Evolutionary conservation across 2,329 filamentous ascomycete genomes (phyloP).

Genomic region (Botryotinia convoluta): DNA sequence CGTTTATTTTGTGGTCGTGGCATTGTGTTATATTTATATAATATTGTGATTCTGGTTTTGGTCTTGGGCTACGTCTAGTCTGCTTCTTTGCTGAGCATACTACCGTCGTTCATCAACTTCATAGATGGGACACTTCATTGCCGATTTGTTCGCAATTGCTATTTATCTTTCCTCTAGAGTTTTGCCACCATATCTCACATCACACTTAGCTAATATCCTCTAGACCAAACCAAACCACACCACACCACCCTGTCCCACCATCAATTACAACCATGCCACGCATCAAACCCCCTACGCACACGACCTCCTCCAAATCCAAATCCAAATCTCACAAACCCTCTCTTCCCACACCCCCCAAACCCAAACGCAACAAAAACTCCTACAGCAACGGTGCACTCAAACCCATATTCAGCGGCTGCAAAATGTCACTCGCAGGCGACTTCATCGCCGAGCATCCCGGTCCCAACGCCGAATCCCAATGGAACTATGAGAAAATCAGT

Average conservation of each 20-base stretch:
- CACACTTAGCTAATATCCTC: not conserved
- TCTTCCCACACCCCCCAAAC: not conserved
- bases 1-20: not conserved
- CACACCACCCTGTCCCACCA: no score
- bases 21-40: not conserved
- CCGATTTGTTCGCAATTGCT: not conserved
- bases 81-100: not conserved
- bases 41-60: not conserved
- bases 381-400: conserved; percentile 23
- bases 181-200: not conserved
- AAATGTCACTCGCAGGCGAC: conserved; percentile 57
- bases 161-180: not conserved
- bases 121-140: not conserved
- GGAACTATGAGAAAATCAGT: conserved; percentile 53
- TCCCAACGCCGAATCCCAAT: not conserved
- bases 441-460: conserved; percentile 42
- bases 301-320: not conserved
- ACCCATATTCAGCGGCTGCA: conserved; percentile 50
- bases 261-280: not conserved
- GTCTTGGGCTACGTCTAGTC: not conserved
- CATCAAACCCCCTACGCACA: not conserved
- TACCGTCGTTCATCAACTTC: not conserved
- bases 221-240: no score
- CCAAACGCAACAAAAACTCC: not conserved
- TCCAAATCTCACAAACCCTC: not conserved